Evolutionary conservation across 768 basidiomycete genomes (phyloP).

Genomic region (Leccinellum rugosiceps): DNA sequence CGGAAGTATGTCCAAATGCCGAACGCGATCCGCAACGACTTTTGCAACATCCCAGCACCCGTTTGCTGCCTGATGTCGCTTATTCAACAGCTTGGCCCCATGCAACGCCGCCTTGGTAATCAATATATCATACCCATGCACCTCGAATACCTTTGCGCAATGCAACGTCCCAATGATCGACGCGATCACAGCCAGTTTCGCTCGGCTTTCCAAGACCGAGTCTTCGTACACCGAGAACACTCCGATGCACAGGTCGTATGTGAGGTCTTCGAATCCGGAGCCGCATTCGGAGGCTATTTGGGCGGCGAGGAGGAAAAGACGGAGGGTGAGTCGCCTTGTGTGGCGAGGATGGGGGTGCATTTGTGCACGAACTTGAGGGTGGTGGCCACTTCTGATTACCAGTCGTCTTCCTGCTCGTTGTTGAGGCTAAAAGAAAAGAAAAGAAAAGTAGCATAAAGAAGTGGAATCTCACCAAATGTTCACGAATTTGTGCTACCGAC

Average conservation of each 20-base stretch:
- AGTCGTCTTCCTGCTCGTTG: slow-evolving; percentile 67
- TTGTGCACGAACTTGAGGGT: slow-evolving; percentile 95
- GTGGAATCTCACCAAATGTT: slow-evolving; percentile 50
- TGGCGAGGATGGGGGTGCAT: slow-evolving; percentile 92
- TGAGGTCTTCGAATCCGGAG: slow-evolving; percentile 90
- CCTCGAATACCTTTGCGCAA: slow-evolving; percentile 84
- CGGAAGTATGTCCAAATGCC: too few relatives aligned
- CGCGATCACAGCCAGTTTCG: slow-evolving; percentile 94
- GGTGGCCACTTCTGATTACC: slow-evolving; percentile 77
- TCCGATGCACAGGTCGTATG: slow-evolving; percentile 98
- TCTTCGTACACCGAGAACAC: slow-evolving; percentile 98
- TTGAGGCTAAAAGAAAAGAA: neutral
- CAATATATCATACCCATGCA: slow-evolving; percentile 94
- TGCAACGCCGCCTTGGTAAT: slow-evolving; percentile 98
- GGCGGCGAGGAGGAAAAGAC: slow-evolving; percentile 92
- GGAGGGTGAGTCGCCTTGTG: slow-evolving; percentile 93
- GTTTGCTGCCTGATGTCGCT: slow-evolving; percentile 98
- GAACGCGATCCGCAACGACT: too few relatives aligned
- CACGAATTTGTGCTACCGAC: slow-evolving; percentile 53
- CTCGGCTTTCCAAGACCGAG: slow-evolving; percentile 91
- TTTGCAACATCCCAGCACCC: too few relatives aligned
- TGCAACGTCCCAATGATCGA: slow-evolving; percentile 91
- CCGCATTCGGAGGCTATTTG: too few relatives aligned
- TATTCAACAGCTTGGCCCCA: slow-evolving; percentile 83
- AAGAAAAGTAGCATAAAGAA: neutral